phyloP scores from a whole-genome alignment of 2,329 filamentous ascomycete genomes.

The Emmonsiellopsis sp. region DNA sequence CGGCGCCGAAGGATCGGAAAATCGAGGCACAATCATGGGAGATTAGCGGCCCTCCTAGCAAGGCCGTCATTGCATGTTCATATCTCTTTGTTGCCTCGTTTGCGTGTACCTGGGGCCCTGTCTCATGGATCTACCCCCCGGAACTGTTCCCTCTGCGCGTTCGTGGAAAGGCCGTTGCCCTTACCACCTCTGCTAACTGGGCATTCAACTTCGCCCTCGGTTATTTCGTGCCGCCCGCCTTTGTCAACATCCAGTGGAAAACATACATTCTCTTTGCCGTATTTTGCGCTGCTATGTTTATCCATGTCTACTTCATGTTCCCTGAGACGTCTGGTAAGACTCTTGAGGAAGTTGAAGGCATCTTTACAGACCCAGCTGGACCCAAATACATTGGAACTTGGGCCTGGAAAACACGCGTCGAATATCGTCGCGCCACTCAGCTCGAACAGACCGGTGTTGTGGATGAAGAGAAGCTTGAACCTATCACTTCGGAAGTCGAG shows the following conservation, averaged over 20 bases:
- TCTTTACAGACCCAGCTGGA: constrained; percentile 45
- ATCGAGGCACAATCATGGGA: constrained; percentile 30
- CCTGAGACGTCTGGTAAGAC: constrained; percentile 65
- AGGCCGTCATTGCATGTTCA: constrained; percentile 57
- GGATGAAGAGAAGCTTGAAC: constrained; percentile 12
- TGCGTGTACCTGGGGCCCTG: constrained; percentile 55
- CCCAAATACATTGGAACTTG: constrained; percentile 27
- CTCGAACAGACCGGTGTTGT: constrained; percentile 21
- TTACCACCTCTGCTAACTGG: constrained; percentile 55
- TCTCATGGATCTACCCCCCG: constrained; percentile 50
- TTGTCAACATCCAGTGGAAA: constrained; percentile 49
- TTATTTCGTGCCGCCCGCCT: constrained; percentile 50
- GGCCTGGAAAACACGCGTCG: constrained; percentile 29
- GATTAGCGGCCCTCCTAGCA: constrained; percentile 36
- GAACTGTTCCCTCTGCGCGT: constrained; percentile 55
- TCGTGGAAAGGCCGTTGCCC: constrained; percentile 53
- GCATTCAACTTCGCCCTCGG: constrained; percentile 47
- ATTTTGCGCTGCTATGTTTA: constrained; percentile 58
- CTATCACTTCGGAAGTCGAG: neutral
- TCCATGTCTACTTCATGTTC: constrained; percentile 59
- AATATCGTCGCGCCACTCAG: constrained; percentile 19
- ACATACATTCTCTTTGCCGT: constrained; percentile 68
- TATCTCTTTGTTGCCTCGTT: constrained; percentile 65
- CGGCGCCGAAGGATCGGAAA: constrained; percentile 16
- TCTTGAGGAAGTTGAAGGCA: constrained; percentile 66